These are phyloP conservation scores for Globisporangium nagaii DNA, from an alignment of 352 stramenopile species.

Conservation along the genomic window DNA sequence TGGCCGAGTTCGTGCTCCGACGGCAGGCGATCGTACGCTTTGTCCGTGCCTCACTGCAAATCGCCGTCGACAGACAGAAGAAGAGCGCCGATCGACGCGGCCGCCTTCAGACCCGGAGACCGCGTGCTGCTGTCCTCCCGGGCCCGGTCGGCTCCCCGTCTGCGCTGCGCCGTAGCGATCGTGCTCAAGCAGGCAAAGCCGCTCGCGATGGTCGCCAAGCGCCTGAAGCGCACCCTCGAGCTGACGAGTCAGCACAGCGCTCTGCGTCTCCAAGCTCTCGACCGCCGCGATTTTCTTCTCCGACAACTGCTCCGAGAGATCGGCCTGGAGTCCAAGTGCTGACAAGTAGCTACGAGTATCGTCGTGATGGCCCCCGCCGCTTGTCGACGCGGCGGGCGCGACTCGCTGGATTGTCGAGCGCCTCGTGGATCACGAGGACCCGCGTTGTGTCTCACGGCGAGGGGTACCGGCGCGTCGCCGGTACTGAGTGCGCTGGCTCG, in stretches of 20 bases:
- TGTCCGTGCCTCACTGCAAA: constrained; percentile 14
- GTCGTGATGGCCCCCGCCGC: background rate
- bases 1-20: constrained; percentile 3
- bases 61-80: constrained; percentile 20
- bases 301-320: no score
- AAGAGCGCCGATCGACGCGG: constrained; percentile 10
- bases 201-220: no score
- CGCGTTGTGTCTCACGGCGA: background rate
- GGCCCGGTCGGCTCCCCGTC: background rate
- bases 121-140: constrained; percentile 12
- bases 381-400: constrained; percentile 6
- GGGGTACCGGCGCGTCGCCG: background rate
- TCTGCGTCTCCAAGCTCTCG: no score
- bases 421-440: constrained; percentile 8
- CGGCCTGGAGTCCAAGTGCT: no score
- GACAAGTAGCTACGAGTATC: no score
- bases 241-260: no score
- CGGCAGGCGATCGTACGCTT: constrained; percentile 13
- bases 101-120: constrained; percentile 8
- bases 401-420: constrained; percentile 8
- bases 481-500: background rate
- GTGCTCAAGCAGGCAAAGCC: background rate
- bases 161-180: background rate
- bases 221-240: no score
- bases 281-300: no score